Base-by-base conservation (phyloP, 2,329 filamentous ascomycete species). In the Nemania sp. region DNA sequence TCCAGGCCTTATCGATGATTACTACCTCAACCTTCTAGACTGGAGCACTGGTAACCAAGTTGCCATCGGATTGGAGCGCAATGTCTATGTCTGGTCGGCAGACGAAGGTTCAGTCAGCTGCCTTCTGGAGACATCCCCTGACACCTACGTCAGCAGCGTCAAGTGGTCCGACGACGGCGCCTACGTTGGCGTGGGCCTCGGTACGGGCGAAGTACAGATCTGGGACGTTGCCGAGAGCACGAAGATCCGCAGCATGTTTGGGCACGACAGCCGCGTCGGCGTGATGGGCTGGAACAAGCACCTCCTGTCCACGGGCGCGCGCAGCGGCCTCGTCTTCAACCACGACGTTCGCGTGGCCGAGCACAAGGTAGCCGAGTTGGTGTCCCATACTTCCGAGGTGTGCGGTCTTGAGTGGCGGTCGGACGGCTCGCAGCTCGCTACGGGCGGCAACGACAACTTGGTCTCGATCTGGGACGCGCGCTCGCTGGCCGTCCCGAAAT, bases 211-310 rank as follows among this genome's bases (percentile, higher is more conserved):
- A 73, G 91, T 99, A 31, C 94, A 99, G 77, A 99, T 99, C 76
- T 99, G 94, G 93, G 94, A 97, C 67, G 93, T 97, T 23, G 89
- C 96, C 66, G 94, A 99, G 73, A 86, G 88, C 58, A 88, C 86
- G 69, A 97, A 97, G 82, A 88, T 99, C 55, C 92, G 94, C 72
- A 97, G 91, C 80, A 99, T 99, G 94, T 89, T 91, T 71, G 94
- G 94, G 56, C 94, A 99, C 70, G 93, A 97, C 69, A 93, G 91
- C 33, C 92, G 94, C 50, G 93, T 99, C 60, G 91, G 92, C 69
- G 93, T 96, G 61, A 97, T 97, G 92, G 91, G 92, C 68, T 99
- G 94, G 94, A 96, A 91, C 81, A 97, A 97, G 83, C 94, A 97
- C 76, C 85, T 95, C 53, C 83, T 99, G 47, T 97, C 94, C 33